Conservation (phyloP, 345 rosid species). For the Hibiscus mutabilis region DNA sequence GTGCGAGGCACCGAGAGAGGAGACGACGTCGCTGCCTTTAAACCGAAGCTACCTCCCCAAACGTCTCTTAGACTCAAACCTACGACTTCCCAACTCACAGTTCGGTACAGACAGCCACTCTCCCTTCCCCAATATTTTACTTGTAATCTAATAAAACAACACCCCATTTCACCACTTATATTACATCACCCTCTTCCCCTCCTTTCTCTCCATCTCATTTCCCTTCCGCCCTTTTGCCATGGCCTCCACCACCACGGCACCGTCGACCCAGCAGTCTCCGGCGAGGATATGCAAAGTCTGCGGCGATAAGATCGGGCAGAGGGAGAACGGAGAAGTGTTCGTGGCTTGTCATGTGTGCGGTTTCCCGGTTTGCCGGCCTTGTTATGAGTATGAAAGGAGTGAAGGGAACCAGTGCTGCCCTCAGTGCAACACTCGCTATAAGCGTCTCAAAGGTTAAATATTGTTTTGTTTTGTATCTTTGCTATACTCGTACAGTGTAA, state of each 20-base stretch:
- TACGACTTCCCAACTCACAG: background rate
- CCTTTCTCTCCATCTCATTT: background rate
- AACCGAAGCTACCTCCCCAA: background rate
- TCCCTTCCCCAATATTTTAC: background rate
- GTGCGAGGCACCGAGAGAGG: no score
- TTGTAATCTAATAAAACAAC: no score
- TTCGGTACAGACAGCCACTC: background rate
- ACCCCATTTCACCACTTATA: background rate
- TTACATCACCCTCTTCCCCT: background rate
- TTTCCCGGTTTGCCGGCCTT: constrained; percentile 83
- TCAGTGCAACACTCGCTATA: constrained; percentile 85
- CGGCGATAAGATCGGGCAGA: constrained; percentile 62
- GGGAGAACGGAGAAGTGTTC: constrained; percentile 52
- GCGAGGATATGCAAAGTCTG: constrained; percentile 50
- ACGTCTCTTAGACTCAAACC: background rate
- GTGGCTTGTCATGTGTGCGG: constrained; percentile 75
- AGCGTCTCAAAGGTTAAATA: constrained; percentile 66
- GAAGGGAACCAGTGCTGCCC: constrained; percentile 87
- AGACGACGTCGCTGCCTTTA: background rate
- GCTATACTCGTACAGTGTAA: no score
- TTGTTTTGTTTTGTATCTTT: no score
- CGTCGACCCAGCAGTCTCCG: background rate
- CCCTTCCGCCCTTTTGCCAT: background rate
- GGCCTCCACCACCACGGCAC: constrained; percentile 5
- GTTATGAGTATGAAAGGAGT: constrained; percentile 83